Conservation (phyloP, 2,329 filamentous ascomycete genomes). For the Cladophialophora psammophila region DNA sequence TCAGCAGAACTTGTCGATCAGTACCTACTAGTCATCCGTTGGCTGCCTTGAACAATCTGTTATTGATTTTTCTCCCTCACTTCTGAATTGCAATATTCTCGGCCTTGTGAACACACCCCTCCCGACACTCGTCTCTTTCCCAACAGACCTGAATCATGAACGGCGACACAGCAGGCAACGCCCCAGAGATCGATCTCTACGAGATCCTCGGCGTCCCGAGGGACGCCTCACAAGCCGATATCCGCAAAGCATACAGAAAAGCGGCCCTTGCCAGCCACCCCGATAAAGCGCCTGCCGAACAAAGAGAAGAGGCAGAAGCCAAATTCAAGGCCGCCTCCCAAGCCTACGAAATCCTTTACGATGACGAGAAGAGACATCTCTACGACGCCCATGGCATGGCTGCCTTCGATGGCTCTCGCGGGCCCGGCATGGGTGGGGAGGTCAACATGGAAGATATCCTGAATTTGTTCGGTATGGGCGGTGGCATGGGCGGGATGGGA, state of each 20-base stretch:
- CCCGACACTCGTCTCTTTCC: neutral
- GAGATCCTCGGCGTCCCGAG: slow-evolving; percentile 66
- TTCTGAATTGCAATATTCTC: neutral
- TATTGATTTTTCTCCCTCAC: neutral
- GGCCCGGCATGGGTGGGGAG: slow-evolving; percentile 72
- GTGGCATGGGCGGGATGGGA: slow-evolving; percentile 58
- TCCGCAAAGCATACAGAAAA: slow-evolving; percentile 81
- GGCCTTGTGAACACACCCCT: neutral
- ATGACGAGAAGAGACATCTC: slow-evolving; percentile 89
- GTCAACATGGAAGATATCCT: slow-evolving; percentile 81
- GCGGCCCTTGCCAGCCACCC: slow-evolving; percentile 90
- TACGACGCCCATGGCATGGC: slow-evolving; percentile 97
- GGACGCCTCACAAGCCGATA: slow-evolving; percentile 43
- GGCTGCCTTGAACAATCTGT: slow-evolving; percentile 18
- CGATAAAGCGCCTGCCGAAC: slow-evolving; percentile 89
- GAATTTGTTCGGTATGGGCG: slow-evolving; percentile 70
- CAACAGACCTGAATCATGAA: slow-evolving; percentile 26
- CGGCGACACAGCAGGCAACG: slow-evolving; percentile 32
- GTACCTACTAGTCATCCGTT: slow-evolving; percentile 15
- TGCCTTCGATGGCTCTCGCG: slow-evolving; percentile 81
- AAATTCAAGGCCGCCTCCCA: slow-evolving; percentile 93
- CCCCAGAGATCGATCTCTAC: slow-evolving; percentile 40
- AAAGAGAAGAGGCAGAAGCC: slow-evolving; percentile 83
- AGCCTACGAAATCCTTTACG: slow-evolving; percentile 96
- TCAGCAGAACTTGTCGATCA: slow-evolving; percentile 8